These are phyloP conservation scores for Emiliania huxleyi DNA, from an alignment of 78 protist genomes.

Conservation along the genomic window DNA sequence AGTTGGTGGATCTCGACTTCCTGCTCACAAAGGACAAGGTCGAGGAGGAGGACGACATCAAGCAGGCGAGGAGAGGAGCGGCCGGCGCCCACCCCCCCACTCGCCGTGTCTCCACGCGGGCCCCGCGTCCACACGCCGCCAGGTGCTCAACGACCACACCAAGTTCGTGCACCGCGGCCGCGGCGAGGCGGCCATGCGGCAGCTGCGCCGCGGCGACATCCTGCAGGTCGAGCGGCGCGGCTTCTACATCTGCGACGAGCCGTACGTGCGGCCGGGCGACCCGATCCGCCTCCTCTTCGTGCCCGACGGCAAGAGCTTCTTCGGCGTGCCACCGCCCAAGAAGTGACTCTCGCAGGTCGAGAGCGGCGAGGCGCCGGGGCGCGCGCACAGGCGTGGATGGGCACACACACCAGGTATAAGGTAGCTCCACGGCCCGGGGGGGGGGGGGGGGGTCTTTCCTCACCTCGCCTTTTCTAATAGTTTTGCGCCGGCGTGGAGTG, in stretches of 20 bases:
- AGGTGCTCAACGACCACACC: not conserved
- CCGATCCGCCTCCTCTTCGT: not conserved
- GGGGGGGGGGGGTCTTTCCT: too few species aligned
- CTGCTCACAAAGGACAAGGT: constrained; percentile 75
- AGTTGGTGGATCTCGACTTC: constrained; percentile 67
- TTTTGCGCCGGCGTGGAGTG: too few species aligned
- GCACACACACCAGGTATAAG: too few species aligned
- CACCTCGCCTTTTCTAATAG: too few species aligned
- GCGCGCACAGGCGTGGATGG: too few species aligned
- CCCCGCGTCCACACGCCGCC: too few species aligned
- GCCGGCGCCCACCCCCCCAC: constrained; percentile 58
- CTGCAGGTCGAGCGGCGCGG: constrained; percentile 86
- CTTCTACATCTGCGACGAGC: constrained; percentile 66
- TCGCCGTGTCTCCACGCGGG: too few species aligned
- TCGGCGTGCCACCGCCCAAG: not conserved
- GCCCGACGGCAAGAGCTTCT: constrained; percentile 35
- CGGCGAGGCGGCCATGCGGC: constrained; percentile 33
- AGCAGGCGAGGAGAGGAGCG: too few species aligned
- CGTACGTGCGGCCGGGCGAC: not conserved
- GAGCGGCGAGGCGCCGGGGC: too few species aligned
- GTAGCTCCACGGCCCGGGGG: too few species aligned
- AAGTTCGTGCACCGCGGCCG: not conserved
- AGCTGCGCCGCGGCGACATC: constrained; percentile 65
- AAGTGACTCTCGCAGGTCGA: not conserved
- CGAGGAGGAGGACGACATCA: constrained; percentile 74